Percentiles rank a stretch among this genome's conserved stretches.
Evolutionary conservation across 257 asterid genomes (phyloP).

Genomic region (Forsythia viridissima): DNA sequence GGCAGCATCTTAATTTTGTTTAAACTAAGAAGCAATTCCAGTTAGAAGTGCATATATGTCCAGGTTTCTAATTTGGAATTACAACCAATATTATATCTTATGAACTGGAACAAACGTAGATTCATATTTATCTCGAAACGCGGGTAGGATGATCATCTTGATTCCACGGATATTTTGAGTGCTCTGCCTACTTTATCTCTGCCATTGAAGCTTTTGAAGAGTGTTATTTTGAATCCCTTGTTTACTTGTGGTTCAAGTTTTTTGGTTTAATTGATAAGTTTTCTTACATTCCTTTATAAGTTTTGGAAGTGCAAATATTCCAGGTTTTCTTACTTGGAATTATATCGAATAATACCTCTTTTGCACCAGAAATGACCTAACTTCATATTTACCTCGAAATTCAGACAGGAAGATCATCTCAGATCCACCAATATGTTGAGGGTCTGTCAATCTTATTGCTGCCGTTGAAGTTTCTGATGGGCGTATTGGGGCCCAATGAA

Average conservation of each 20-base stretch:
- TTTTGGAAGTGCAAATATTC: not conserved
- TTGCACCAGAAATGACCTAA: not conserved
- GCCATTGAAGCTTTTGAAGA: not conserved
- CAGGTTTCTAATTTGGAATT: not conserved
- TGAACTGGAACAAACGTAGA: not conserved
- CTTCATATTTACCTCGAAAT: not conserved
- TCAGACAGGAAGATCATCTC: not conserved
- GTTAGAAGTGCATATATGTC: not conserved
- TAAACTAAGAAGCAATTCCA: not conserved
- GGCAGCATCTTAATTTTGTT: not conserved
- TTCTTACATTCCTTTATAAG: not conserved
- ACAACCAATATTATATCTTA: not conserved
- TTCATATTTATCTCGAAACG: not conserved
- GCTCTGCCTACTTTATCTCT: not conserved
- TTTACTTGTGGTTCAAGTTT: not conserved
- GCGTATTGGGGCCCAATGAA: not conserved
- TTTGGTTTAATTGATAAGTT: not conserved
- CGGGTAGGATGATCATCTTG: not conserved
- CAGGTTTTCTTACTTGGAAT: not conserved
- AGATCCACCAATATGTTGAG: not conserved
- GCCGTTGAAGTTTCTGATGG: not conserved
- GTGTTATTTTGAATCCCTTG: not conserved
- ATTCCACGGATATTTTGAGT: not conserved
- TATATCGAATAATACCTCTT: not conserved
- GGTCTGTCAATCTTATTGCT: conserved; percentile 5